phyloP scores from a whole-genome alignment of 768 basidiomycete species.

The Tricholoma furcatifolium region DNA sequence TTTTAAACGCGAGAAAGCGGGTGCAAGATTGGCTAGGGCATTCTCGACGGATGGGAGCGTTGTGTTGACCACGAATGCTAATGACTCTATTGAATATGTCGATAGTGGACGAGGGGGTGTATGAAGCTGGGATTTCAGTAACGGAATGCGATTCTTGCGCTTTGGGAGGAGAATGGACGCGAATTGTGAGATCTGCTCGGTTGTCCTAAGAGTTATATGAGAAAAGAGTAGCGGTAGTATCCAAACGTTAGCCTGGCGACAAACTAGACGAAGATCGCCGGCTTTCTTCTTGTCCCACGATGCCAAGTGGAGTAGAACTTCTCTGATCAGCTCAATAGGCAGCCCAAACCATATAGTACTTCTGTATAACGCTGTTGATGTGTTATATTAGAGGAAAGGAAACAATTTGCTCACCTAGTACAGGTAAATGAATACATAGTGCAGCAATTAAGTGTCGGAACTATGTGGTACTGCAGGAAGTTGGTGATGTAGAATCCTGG shows the following conservation, averaged over 20 bases:
- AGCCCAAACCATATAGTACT: constrained; percentile 26
- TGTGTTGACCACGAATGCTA: constrained; percentile 30
- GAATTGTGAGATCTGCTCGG: constrained; percentile 28
- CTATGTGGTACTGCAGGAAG: no score
- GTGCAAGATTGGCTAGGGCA: constrained; percentile 29
- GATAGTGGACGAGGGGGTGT: constrained; percentile 28
- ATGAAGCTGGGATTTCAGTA: constrained; percentile 25
- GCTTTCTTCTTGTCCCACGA: constrained; percentile 22
- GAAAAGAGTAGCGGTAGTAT: constrained; percentile 33
- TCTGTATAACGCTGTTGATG: not conserved
- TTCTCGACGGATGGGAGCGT: constrained; percentile 32
- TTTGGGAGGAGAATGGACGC: constrained; percentile 30
- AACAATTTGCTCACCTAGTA: no score
- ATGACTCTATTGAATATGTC: constrained; percentile 29
- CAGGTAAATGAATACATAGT: no score
- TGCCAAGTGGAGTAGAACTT: constrained; percentile 30
- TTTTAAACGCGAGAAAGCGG: constrained; percentile 27
- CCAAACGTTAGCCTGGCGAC: constrained; percentile 31
- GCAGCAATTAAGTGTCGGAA: no score
- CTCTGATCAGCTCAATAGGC: constrained; percentile 31
- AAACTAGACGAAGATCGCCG: constrained; percentile 30
- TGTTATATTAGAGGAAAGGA: no score
- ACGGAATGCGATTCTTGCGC: constrained; percentile 24
- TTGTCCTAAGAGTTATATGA: constrained; percentile 24
- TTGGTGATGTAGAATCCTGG: no score